These are phyloP conservation scores for Lachnellula suecica DNA, from an alignment of 2,329 filamentous ascomycete species.

Conservation along the genomic window DNA sequence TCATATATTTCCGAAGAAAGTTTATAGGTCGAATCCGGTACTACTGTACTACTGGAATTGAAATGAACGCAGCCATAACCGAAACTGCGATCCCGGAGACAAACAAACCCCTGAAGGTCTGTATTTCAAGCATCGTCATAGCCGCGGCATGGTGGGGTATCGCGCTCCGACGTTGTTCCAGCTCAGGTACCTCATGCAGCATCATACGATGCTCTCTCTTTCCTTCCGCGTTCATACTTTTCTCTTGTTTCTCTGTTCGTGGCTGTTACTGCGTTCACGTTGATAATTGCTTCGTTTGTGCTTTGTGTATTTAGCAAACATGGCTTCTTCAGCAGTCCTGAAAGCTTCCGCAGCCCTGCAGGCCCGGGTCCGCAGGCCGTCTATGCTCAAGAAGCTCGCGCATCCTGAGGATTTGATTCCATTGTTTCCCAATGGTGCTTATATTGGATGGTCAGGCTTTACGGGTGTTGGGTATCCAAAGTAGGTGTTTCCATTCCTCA, in stretches of 20 bases:
- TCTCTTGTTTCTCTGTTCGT: background rate
- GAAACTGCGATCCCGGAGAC: constrained; percentile 18
- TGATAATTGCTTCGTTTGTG: too few relatives aligned
- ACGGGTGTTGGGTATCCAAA: constrained; percentile 89
- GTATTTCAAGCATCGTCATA: background rate
- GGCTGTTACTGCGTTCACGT: background rate
- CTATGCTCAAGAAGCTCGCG: constrained; percentile 77
- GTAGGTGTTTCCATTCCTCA: too few relatives aligned
- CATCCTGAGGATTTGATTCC: constrained; percentile 77
- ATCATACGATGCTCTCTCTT: constrained; percentile 13
- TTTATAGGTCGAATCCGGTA: background rate
- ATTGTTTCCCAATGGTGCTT: constrained; percentile 80
- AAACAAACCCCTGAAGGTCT: background rate
- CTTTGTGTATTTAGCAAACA: too few relatives aligned
- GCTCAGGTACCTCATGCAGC: constrained; percentile 7
- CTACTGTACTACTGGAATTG: background rate
- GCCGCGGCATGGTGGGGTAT: constrained; percentile 3
- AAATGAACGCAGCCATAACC: constrained; percentile 14
- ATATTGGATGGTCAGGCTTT: constrained; percentile 89
- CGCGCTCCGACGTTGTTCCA: constrained; percentile 7
- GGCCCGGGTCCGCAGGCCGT: constrained; percentile 72
- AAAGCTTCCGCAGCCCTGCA: constrained; percentile 56
- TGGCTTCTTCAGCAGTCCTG: constrained; percentile 27
- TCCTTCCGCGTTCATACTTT: background rate
- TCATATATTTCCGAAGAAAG: background rate